Base-by-base conservation (phyloP, 2,329 filamentous ascomycete species). In the Calonectria pauciramosa region DNA sequence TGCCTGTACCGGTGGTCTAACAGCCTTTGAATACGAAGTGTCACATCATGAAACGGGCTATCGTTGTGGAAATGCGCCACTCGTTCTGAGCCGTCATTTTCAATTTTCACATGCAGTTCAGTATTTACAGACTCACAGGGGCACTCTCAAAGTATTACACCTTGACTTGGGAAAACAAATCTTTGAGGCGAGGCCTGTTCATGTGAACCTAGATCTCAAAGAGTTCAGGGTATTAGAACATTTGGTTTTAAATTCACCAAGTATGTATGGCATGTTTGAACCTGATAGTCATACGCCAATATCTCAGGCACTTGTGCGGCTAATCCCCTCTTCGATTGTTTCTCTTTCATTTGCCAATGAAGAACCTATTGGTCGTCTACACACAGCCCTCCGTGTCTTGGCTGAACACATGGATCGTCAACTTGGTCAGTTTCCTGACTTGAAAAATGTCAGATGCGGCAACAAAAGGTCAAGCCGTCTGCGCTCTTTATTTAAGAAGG, bases 171-270 rank as follows among this genome's bases (percentile, higher is more conserved):
- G 51, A n/a, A 7, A 36, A 13, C 51, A 51, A 68, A n/a, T 44
- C n/a, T 10, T n/a, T 13, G 16, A 18, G 41, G n/a, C 44, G 8
- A 20, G 44, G 16, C n/a, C 44, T 8, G n/a, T 38, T 23, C 36
- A 51, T 13, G 13, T 49, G 16, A 26, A 32, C 16, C 16, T 28
- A 13, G 14, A 59, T 65, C 44, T 73, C 41, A 71, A 54, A 41
- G 60, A 52, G 30, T 67, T 73, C 32, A 51, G 60, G 9, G 51
- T 34, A n/a, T 63, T 73, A 14, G 54, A 64, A 49, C 41, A 74
- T 26, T 16, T 71, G 18, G 63, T 34, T 47, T 36, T 71, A 30
- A 47, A 63, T 28, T 63, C 34, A 32, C n/a, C n/a, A 14, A 38
- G 3, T n/a, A 44, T 64, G 23, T 49, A 14, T 13, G 13, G 16